Evolutionary conservation across 1,284 basidiomycete genomes (phyloP), one percentile per base, ranked within the genome.

Genomic region (Prillingera fragicola): DNA sequence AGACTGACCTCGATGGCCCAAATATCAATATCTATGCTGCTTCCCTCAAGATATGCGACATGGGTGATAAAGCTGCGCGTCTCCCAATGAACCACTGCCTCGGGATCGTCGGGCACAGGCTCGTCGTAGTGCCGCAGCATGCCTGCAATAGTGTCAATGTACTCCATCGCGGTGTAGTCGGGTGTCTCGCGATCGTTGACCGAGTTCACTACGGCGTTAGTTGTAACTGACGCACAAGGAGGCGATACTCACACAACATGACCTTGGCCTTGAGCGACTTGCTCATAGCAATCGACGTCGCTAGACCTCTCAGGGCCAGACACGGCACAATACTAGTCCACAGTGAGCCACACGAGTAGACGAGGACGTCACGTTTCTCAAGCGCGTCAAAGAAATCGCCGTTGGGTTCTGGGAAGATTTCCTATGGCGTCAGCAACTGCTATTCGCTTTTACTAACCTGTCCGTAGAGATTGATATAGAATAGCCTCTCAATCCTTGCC

Each of bases 301-400:
- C 89, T 5, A 97, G 81, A 5, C 87, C 87, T 39, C 83, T 81
- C 13, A 98, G 72, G 0, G 87, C 84, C 14, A 98, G 77, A 65
- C 91, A 95, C 0, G 94, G 92, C 14, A 95, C 81, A 54, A 97
- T 87, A 57, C 87, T 89, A 21, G 91, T 95, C 87, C 87, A 96
- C 3, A 95, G 72, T 0, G 88, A 92, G 1, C 89, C 90, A 65
- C 88, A 92, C 2, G 87, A 90, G 68, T 94, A 95, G 4, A 96
- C 81, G 24, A 96, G 72, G 2, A 85, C 76, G 54, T 84, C 79
- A 43, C 79, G 79, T n/a, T 77, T 70, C 1, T 71, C 68, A 3
- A 96, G 72, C 27, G 80, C 79, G 5, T 79, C 70, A 21, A 95
- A 64, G 62, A 85, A 90, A 33, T 87, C 85, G 1, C 82, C 79